Conservation (phyloP, 768 basidiomycete species). For the Asterophora parasitica region DNA sequence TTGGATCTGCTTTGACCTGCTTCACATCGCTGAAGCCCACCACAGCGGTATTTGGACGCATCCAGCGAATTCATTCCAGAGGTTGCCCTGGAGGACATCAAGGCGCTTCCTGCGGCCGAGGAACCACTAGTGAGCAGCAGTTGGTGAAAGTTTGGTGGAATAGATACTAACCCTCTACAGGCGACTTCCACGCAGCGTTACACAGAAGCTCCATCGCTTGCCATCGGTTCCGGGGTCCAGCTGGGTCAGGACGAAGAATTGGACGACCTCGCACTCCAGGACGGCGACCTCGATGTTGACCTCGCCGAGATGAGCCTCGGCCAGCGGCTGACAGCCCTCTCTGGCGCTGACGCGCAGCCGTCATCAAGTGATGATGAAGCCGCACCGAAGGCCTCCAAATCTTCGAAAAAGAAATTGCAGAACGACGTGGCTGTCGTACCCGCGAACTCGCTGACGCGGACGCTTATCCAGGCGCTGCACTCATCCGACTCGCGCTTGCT, state of each 20-base stretch:
- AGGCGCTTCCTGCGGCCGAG: slow-evolving; percentile 3
- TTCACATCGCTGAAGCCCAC: slow-evolving; percentile 7
- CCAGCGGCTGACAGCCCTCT: slow-evolving; percentile 76
- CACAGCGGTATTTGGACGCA: slow-evolving; percentile 51
- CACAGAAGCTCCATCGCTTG: slow-evolving; percentile 54
- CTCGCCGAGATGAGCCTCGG: slow-evolving; percentile 90
- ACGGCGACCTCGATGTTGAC: slow-evolving; percentile 75
- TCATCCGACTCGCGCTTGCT: slow-evolving; percentile 86
- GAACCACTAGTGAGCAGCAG: slow-evolving; percentile 2
- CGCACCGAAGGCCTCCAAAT: slow-evolving; percentile 23
- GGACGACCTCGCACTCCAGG: slow-evolving; percentile 44
- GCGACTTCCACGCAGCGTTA: slow-evolving; percentile 59
- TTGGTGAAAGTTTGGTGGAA: not conserved
- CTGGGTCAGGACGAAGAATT: slow-evolving; percentile 54
- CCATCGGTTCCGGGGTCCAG: slow-evolving; percentile 62
- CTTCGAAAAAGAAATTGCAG: slow-evolving; percentile 28
- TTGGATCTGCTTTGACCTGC: slow-evolving; percentile 14
- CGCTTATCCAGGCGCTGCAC: slow-evolving; percentile 93
- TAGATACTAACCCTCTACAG: slow-evolving; percentile 23
- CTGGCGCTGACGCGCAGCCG: slow-evolving; percentile 41
- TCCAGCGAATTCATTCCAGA: slow-evolving; percentile 49
- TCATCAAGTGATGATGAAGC: slow-evolving; percentile 46
- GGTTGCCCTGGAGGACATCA: slow-evolving; percentile 39
- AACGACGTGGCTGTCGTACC: slow-evolving; percentile 47
- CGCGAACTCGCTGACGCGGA: slow-evolving; percentile 85